phyloP scores from a whole-genome alignment of 352 stramenopile species.

The Phytophthora ohioensis region DNA sequence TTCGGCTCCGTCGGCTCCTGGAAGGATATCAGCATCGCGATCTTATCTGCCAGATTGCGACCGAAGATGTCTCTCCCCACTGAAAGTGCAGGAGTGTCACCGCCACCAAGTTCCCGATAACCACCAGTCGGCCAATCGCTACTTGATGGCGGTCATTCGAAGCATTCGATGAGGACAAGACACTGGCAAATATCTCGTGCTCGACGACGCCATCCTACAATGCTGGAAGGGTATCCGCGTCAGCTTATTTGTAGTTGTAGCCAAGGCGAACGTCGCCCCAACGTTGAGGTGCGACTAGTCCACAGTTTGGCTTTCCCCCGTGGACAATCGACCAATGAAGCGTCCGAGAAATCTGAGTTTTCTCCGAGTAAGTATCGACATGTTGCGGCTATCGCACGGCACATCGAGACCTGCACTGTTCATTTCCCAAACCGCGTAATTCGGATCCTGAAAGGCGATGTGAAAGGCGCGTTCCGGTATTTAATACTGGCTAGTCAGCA shows the following conservation, averaged over 20 bases:
- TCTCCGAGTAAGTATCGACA: not conserved
- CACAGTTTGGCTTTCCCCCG: slow-evolving; percentile 21
- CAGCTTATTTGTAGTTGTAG: slow-evolving; percentile 11
- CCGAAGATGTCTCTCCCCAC: not conserved
- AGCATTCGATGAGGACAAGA: slow-evolving; percentile 12
- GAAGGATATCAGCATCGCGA: not conserved
- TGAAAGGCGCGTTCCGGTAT: slow-evolving; percentile 1
- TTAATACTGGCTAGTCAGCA: slow-evolving; percentile 1
- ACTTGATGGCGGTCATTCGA: not conserved
- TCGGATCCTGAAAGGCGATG: slow-evolving; percentile 7
- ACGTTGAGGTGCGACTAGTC: slow-evolving; percentile 10
- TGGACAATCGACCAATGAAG: slow-evolving; percentile 5
- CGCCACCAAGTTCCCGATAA: not conserved
- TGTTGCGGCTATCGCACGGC: not conserved
- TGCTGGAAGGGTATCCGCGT: not conserved
- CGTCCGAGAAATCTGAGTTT: not conserved
- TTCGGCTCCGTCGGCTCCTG: not conserved
- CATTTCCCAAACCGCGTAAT: not conserved
- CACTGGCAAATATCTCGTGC: slow-evolving; percentile 14
- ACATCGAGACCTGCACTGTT: not conserved
- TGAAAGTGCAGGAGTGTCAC: not conserved
- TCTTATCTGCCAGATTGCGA: slow-evolving; percentile 1
- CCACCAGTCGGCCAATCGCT: slow-evolving; percentile 8
- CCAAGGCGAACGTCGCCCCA: slow-evolving; percentile 11
- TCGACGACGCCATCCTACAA: not conserved